Percentiles rank a stretch among this genome's conserved stretches.
Evolutionary conservation across 1,284 basidiomycete genomes (phyloP).

Genomic region (Xerocomus minutiporus): DNA sequence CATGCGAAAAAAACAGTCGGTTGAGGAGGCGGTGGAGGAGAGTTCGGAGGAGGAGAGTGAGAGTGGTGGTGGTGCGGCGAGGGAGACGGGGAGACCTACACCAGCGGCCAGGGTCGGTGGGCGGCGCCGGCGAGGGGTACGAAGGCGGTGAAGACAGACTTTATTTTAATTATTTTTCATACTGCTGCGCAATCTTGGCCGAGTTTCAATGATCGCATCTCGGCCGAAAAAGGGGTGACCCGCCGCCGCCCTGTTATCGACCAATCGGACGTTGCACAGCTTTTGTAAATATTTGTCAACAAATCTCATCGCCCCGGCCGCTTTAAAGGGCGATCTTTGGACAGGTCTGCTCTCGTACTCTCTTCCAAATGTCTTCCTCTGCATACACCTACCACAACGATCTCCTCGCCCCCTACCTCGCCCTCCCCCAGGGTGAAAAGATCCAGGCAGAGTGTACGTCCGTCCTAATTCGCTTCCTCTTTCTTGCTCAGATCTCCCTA

Average conservation of each 20-base stretch:
- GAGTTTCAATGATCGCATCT: not conserved
- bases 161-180: not conserved
- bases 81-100: not conserved
- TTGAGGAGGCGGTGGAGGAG: constrained; percentile 5
- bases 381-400: constrained; percentile 62
- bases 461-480: constrained; percentile 13
- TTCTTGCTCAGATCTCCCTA: constrained; percentile 32
- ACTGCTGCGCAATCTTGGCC: too few relatives aligned
- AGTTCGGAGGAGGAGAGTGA: constrained; percentile 17
- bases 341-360: not conserved
- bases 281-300: constrained; percentile 25
- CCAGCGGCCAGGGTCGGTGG: constrained; percentile 50
- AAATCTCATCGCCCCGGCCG: constrained; percentile 10
- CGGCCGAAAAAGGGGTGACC: constrained; percentile 10
- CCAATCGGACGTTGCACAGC: constrained; percentile 24
- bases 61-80: constrained; percentile 33
- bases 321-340: constrained; percentile 19
- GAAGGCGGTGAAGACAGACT: constrained; percentile 11
- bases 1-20: constrained; percentile 22
- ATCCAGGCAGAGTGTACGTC: constrained; percentile 88
- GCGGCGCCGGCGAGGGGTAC: constrained; percentile 44
- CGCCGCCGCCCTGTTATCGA: constrained; percentile 23
- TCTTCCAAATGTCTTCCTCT: constrained; percentile 23
- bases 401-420: constrained; percentile 82
- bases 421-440: constrained; percentile 80